Base-by-base conservation (phyloP, 2,329 filamentous ascomycete species). In the Albifimbria verrucaria region DNA sequence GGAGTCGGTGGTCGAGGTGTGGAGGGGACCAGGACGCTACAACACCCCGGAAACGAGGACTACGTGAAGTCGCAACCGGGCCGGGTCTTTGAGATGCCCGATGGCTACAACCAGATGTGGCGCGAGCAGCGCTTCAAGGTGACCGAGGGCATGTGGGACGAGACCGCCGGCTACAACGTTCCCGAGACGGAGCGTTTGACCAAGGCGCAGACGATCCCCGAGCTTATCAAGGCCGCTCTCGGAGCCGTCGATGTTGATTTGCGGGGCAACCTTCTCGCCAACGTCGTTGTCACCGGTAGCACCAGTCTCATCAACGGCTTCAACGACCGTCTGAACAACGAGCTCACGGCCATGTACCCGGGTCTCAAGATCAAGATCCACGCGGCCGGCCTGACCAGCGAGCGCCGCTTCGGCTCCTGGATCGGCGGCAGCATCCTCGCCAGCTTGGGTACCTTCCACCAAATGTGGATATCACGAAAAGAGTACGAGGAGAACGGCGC, bases 381-480 rank as follows among this genome's bases (percentile, higher is more conserved):
- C 62, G 91, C 94, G 0, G 88, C 92, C 1, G 90, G 91, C 18
- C 85, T 93, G 63, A 89, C 89, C 1, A 89, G 88, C 36, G 95
- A 99, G 79, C 79, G 95, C 51, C 88, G 92, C 59, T 97, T 96
- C 71, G 92, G 90, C 21, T 87, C 90, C 48, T 99, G 94, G 93
- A 92, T 99, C 61, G 94, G 95, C 46, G 94, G 94, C 45, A 97
- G 92, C 72, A 97, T 99, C 62, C 77, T 99, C 61, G 92, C 90
- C 7, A 97, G 92, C 72, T 72, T 99, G 74, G 95, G 95, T 10
- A 96, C 92, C 15, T 99, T 99, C 75, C 94, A 99, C 76, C 94
- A 99, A 77, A 93, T 99, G 89, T 99, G 94, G 94, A 95, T 99
- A 63, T 93, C 88, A 22, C 90, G 86, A 72, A 96, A 96, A 78